Evolutionary conservation across 2,329 filamentous ascomycete genomes (phyloP), one percentile per base, ranked within the genome.

Genomic region (Arachnomyces sp.): DNA sequence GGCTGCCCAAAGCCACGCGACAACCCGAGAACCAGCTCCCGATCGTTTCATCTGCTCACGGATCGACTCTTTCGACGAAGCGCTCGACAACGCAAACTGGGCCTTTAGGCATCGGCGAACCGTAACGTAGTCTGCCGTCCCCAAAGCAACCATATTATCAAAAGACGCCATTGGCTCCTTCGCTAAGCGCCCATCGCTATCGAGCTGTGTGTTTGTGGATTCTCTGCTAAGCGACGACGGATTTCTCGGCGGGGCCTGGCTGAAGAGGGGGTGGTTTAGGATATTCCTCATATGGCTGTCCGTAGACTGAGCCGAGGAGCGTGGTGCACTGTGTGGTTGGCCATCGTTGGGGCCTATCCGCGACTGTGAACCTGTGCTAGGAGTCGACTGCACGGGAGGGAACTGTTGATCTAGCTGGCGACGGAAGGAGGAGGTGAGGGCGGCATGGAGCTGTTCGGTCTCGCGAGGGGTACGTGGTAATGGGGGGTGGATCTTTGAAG

Each of bases 381-480:
- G 36, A 5, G 49, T 28, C 11, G 42, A 40, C 31, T 46, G 44
- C n/a, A 51, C 47, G 25, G 56, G 52, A 13, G 71, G 72, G 59
- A 81, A 72, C 43, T 74, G 71, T 39, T 64, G 67, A 51, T 82
- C 77, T 31, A 83, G 70, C 43, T 81, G 76, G 36, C 70, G 66
- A 48, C 76, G 70, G 56, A 83, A 83, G 9, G 77, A 81, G 31
- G 68, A 70, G 15, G 76, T 81, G 47, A 83, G 69, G 14, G 77
- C 66, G 39, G 65, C 70, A 31, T 82, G 68, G 6, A 83, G 65
- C 49, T 76, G 71, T 45, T 75, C 66, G 12, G 73, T 77, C 51
- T 82, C 75, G 42, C 69, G 69, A 3, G 70, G 65, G 17, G 69
- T 75, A 12, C 79, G 64, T 16, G 77, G 63, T 20, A 65, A 58